A percentile compares a stretch with the other conserved stretches of the same genome.
phyloP scores from a whole-genome alignment of 495 filamentous ascomycete species.

The Niebla homalea region DNA sequence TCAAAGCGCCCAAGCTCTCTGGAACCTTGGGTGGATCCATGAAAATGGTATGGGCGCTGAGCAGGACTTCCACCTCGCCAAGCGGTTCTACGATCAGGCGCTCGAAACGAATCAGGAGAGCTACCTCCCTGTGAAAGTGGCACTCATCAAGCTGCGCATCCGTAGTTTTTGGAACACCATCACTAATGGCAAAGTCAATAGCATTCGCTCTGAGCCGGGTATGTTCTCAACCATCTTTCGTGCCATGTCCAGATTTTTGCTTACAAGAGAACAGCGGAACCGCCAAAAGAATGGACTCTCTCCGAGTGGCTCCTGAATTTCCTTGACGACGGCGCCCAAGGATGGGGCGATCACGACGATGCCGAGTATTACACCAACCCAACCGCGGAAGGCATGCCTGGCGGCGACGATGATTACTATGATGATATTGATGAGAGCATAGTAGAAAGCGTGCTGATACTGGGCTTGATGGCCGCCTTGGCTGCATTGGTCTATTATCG shows the following conservation, averaged over 20 bases:
- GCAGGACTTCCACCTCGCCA: slow-evolving; percentile 95
- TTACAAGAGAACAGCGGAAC: slow-evolving; percentile 27
- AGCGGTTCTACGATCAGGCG: slow-evolving; percentile 87
- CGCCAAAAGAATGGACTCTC: slow-evolving; percentile 59
- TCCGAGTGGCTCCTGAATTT: slow-evolving; percentile 76
- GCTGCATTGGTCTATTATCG: slow-evolving; percentile 72
- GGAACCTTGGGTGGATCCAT: slow-evolving; percentile 99
- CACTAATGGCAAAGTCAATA: slow-evolving; percentile 77
- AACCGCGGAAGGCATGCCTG: slow-evolving; percentile 33
- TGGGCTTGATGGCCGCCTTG: slow-evolving; percentile 60
- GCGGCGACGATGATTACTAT: slow-evolving; percentile 48
- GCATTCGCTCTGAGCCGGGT: slow-evolving; percentile 82
- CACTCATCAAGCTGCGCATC: slow-evolving; percentile 69
- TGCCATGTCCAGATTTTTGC: background rate
- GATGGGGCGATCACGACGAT: slow-evolving; percentile 38
- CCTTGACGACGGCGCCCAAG: slow-evolving; percentile 41
- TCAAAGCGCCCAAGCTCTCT: slow-evolving; percentile 87
- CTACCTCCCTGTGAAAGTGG: slow-evolving; percentile 85
- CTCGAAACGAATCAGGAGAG: slow-evolving; percentile 84
- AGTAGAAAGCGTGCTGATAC: slow-evolving; percentile 73
- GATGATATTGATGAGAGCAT: slow-evolving; percentile 64
- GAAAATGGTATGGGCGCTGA: slow-evolving; percentile 89
- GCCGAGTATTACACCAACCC: slow-evolving; percentile 27
- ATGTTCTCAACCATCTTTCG: slow-evolving; percentile 19
- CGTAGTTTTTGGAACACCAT: slow-evolving; percentile 89